Base-by-base conservation (phyloP, 2,329 filamentous ascomycete genomes). In the Alternaria brassicae region DNA sequence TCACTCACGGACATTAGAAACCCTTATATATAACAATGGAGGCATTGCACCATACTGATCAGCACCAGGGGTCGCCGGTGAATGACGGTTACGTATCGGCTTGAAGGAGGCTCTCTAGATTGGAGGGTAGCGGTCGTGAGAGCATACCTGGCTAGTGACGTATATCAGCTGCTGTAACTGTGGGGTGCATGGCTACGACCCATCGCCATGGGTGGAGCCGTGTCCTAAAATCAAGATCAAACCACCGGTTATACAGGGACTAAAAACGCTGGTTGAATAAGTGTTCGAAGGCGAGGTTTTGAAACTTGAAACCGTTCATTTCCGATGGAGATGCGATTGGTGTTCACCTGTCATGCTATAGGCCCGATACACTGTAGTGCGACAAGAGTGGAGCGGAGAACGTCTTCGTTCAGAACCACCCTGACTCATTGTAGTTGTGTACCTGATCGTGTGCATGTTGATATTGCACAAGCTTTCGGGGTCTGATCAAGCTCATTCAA, bases 211-310 rank as follows among this genome's bases (percentile, higher is more conserved):
- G 17, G 50, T 60, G 44, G 48, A 58, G 50, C 44, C 58, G 58
- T 54, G 51, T 56, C 42, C 51, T 42, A 53, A 52, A 53, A 52
- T 32, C 49, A 51, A 53, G 47, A 34, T 58, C 17, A 34, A 61
- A 52, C 71, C 71, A 70, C 71, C 71, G 70, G 70, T 41, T 74
- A 72, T 72, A 68, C 41, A 36, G 28, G 13, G 47, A 55, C 32
- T 55, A 60, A 50, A 58, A 65, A 42, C 21, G 21, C 7, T 34
- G 47, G 21, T 25, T 40, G 23, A 10, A 34, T 25, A 17, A 13
- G 28, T 41, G 17, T 50, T 21, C 15, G 13, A 30, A 36, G 30
- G 17, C 21, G 41, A 44, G 13, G 28, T 23, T 52, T 42, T 53
- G 44, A 53, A 62, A 58, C 51, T 39, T 49, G 47, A 49, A 45